Conservation (phyloP, 1,139 yeast species). For the Protomyces inouyei region DNA sequence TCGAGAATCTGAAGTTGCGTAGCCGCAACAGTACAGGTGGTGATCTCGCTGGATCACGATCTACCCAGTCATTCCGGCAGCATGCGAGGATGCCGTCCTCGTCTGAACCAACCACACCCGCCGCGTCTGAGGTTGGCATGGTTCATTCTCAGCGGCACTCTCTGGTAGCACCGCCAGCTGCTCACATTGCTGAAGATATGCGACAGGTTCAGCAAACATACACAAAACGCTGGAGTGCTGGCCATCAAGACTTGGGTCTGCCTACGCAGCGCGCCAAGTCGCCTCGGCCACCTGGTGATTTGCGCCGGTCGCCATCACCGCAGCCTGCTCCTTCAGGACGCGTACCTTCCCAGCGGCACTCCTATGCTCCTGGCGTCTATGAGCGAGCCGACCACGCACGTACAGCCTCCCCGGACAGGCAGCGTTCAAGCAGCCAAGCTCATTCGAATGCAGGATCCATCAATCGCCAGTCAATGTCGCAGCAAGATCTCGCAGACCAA, state of each 20-base stretch:
- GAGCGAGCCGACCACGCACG: background rate
- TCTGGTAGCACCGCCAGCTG: constrained; percentile 34
- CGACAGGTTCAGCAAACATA: constrained; percentile 36
- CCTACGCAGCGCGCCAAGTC: background rate
- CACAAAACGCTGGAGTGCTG: constrained; percentile 21
- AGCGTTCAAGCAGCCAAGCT: background rate
- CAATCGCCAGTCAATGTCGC: background rate
- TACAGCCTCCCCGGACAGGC: background rate
- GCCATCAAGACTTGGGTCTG: background rate
- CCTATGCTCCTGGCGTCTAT: background rate
- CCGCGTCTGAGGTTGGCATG: constrained; percentile 1
- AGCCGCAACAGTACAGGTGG: background rate
- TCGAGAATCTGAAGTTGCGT: constrained; percentile 54
- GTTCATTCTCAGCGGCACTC: background rate
- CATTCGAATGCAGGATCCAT: background rate
- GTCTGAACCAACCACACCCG: constrained; percentile 18
- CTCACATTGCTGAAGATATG: constrained; percentile 40
- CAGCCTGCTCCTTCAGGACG: background rate
- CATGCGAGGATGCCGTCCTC: constrained; percentile 10
- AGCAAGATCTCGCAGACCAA: background rate
- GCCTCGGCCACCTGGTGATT: constrained; percentile 14
- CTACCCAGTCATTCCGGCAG: background rate
- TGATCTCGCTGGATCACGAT: background rate
- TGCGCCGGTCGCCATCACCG: constrained; percentile 25
- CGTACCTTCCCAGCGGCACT: background rate